These are phyloP conservation scores for Chenopodium formosanum DNA, from an alignment of 148 eudicot genomes.

Conservation along the genomic window DNA sequence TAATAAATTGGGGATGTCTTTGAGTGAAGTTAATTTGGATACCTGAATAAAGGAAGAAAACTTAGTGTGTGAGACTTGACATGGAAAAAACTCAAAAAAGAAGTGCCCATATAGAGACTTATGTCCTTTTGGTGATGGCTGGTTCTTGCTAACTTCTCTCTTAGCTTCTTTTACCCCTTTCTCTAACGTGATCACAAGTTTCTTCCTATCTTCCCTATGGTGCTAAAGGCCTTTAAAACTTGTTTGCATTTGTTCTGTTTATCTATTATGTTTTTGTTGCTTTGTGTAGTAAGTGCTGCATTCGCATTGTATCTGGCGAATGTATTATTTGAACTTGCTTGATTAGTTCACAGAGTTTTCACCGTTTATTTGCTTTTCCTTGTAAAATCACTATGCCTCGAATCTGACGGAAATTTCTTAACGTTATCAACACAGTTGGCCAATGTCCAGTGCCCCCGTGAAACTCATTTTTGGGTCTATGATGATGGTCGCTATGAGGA, in stretches of 20 bases:
- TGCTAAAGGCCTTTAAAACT: neutral
- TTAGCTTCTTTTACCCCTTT: neutral
- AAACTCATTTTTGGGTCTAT: slow-evolving; percentile 99
- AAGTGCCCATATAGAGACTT: neutral
- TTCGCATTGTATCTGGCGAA: neutral
- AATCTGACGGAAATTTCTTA: slow-evolving; percentile 15
- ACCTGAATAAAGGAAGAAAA: neutral
- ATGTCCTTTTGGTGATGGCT: neutral
- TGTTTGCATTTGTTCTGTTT: neutral
- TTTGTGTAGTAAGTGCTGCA: neutral
- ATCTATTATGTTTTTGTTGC: neutral
- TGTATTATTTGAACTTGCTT: neutral
- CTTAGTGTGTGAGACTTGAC: neutral
- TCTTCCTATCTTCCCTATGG: neutral
- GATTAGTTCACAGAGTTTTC: neutral
- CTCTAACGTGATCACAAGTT: neutral
- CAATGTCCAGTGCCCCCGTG: slow-evolving; percentile 96
- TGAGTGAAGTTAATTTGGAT: neutral
- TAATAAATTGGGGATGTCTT: neutral
- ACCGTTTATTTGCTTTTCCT: neutral
- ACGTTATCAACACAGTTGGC: slow-evolving; percentile 61
- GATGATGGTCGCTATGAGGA: slow-evolving; percentile 99
- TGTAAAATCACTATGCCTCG: neutral
- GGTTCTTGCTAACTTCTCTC: neutral
- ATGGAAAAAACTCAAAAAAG: neutral